Percentiles rank a stretch among this genome's conserved stretches.
phyloP scores from a whole-genome alignment of 805 yeast species.

The Wickerhamia fluorescens region DNA sequence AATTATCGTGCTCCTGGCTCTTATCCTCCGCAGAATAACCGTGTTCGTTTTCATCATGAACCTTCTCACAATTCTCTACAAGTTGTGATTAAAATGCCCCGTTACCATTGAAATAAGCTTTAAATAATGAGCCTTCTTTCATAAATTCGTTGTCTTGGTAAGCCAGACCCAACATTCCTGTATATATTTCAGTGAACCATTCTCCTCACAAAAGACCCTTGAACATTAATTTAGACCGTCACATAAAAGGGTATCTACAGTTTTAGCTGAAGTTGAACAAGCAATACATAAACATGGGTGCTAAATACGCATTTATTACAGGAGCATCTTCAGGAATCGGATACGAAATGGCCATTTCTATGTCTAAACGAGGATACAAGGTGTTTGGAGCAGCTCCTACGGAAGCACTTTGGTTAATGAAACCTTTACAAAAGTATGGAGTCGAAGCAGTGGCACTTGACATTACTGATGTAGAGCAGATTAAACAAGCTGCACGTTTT shows the following conservation, averaged over 20 bases:
- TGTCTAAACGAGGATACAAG: slow-evolving; percentile 44
- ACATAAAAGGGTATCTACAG: too few species aligned
- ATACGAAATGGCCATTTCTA: slow-evolving; percentile 39
- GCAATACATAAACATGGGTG: too few species aligned
- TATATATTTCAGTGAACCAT: too few species aligned
- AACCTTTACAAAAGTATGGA: slow-evolving; percentile 36
- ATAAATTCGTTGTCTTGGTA: too few species aligned
- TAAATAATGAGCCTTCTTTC: slow-evolving; percentile 1
- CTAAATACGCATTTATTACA: slow-evolving; percentile 46
- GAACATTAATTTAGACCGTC: too few species aligned
- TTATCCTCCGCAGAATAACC: slow-evolving; percentile 11
- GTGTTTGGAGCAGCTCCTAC: slow-evolving; percentile 72
- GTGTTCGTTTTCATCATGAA: slow-evolving; percentile 20
- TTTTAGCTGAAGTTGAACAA: too few species aligned
- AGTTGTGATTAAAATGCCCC: slow-evolving; percentile 17
- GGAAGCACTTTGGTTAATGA: slow-evolving; percentile 59
- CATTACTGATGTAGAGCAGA: slow-evolving; percentile 46
- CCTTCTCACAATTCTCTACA: slow-evolving; percentile 14
- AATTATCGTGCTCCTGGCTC: slow-evolving; percentile 25
- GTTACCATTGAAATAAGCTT: too few species aligned
- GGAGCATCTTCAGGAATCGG: slow-evolving; percentile 58
- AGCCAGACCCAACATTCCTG: too few species aligned
- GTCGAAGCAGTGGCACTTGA: slow-evolving; percentile 48
- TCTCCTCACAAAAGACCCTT: too few species aligned
- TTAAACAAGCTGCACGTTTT: slow-evolving; percentile 34